Percentiles rank a stretch among this genome's conserved stretches.
Conservation (phyloP, 1,284 basidiomycete species). For the Cryptococcus neoformans region DNA sequence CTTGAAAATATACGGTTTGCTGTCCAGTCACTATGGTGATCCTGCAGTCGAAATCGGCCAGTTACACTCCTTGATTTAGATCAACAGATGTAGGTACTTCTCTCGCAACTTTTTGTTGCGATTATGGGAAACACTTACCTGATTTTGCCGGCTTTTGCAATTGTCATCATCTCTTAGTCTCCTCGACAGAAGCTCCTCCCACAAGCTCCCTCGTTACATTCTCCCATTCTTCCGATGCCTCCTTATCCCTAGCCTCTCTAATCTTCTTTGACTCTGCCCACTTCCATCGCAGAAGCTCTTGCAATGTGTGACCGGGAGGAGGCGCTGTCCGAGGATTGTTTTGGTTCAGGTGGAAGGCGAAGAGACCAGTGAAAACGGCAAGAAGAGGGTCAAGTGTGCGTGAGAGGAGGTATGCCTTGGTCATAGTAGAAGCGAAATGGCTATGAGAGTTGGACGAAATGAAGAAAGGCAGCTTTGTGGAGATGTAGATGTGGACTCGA, state of each 20-base stretch:
- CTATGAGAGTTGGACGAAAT: background rate
- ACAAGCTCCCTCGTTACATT: conserved; percentile 39
- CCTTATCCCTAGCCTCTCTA: conserved; percentile 22
- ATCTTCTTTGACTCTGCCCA: conserved; percentile 47
- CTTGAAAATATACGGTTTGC: too few species aligned
- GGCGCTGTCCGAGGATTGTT: conserved; percentile 74
- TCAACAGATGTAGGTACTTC: background rate
- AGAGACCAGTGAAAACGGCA: conserved; percentile 71
- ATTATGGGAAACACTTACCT: background rate
- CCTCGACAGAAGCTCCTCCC: background rate
- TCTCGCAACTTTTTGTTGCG: background rate
- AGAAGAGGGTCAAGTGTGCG: conserved; percentile 64
- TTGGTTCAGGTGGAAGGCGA: conserved; percentile 81
- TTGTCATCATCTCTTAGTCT: background rate
- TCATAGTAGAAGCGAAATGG: background rate
- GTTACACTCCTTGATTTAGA: too few species aligned
- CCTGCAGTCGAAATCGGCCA: too few species aligned
- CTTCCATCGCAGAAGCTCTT: conserved; percentile 67
- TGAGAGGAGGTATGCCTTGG: conserved; percentile 44
- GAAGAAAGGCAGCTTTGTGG: background rate
- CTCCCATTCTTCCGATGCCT: conserved; percentile 36
- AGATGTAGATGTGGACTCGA: too few species aligned
- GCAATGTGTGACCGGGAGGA: conserved; percentile 62
- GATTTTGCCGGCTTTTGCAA: background rate
- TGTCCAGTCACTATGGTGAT: too few species aligned